Percentiles rank a stretch among this genome's conserved stretches.
Conservation (phyloP, 192 early-diverging fungal species). For the Backusella liffmaniae region DNA sequence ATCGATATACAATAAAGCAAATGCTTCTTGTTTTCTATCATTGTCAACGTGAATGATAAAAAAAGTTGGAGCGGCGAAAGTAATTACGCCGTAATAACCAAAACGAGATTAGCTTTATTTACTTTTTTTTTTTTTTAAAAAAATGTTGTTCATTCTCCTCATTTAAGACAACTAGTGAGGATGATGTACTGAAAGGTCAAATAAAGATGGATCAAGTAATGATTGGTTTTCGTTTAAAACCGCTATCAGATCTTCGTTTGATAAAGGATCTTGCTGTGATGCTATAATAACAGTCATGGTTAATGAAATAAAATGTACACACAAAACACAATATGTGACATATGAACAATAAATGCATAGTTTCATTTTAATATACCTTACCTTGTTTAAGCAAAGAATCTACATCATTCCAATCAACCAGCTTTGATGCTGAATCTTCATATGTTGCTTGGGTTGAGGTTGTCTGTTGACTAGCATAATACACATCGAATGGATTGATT, state of each 20-base stretch:
- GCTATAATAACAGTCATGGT: neutral
- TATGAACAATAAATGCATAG: neutral
- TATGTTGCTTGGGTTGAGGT: neutral
- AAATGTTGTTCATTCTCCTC: too few relatives aligned
- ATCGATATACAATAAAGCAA: too few relatives aligned
- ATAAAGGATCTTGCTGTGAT: conserved; percentile 1
- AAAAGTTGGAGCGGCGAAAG: neutral
- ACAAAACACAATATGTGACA: neutral
- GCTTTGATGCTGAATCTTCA: neutral
- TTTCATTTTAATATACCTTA: neutral
- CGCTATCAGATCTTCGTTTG: neutral
- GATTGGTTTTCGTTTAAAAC: conserved; percentile 2
- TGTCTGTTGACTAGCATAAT: neutral
- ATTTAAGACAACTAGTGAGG: neutral
- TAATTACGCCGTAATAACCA: neutral
- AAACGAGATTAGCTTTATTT: neutral
- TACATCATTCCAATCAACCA: neutral
- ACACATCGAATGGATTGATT: conserved; percentile 17
- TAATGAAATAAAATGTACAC: neutral
- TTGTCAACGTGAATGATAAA: neutral
- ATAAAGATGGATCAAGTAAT: conserved; percentile 4
- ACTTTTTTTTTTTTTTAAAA: neutral
- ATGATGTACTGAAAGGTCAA: neutral
- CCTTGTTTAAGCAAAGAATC: conserved; percentile 1
- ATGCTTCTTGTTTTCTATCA: neutral